phyloP scores from a whole-genome alignment of 306 rosid genomes.

The Corylus heterophylla region DNA sequence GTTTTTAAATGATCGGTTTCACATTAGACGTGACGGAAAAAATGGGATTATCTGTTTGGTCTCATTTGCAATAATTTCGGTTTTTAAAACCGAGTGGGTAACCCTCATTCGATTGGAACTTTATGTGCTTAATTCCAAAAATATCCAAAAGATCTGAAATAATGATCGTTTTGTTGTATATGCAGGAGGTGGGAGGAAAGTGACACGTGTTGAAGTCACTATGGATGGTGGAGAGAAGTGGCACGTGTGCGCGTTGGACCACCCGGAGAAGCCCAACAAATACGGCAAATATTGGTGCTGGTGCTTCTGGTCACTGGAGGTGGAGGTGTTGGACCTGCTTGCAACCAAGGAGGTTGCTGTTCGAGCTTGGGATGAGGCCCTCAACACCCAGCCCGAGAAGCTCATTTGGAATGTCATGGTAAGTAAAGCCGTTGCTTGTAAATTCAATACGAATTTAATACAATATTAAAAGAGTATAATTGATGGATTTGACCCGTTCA shows the following conservation, averaged over 20 bases:
- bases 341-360: constrained; percentile 73
- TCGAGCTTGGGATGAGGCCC: constrained; percentile 86
- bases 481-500: too few species aligned
- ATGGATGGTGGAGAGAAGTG: constrained; percentile 81
- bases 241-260: constrained; percentile 60
- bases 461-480: too few species aligned
- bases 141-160: not conserved
- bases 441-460: too few species aligned
- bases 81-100: too few species aligned
- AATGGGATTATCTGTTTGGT: too few species aligned
- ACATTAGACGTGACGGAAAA: not conserved
- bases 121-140: too few species aligned
- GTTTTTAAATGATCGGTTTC: not conserved
- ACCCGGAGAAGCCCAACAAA: constrained; percentile 65
- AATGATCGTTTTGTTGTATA: not conserved
- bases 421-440: not conserved
- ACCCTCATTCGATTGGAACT: too few species aligned
- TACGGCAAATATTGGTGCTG: constrained; percentile 90
- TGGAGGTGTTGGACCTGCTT: constrained; percentile 61
- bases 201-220: constrained; percentile 87
- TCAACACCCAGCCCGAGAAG: constrained; percentile 82
- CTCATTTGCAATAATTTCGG: too few species aligned
- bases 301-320: constrained; percentile 90
- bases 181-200: constrained; percentile 88
- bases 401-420: constrained; percentile 92